phyloP scores from a whole-genome alignment of 495 filamentous ascomycete species.

The Hypomontagnella submonticulosa region DNA sequence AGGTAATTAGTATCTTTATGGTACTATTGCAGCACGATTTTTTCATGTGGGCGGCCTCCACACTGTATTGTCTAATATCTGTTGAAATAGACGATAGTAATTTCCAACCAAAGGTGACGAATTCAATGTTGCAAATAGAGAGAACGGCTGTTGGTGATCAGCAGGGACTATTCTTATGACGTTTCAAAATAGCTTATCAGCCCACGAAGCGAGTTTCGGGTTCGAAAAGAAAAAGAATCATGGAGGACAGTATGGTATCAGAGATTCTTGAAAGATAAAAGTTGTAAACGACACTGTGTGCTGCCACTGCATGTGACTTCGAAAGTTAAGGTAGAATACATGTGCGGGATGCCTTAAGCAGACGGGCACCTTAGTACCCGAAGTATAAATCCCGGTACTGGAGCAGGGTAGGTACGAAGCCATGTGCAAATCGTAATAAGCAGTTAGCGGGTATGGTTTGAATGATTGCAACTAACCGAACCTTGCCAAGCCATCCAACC shows the following conservation, averaged over 20 bases:
- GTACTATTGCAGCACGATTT: slow-evolving; percentile 20
- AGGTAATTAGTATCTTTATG: slow-evolving; percentile 22
- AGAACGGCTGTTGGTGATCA: slow-evolving; percentile 14
- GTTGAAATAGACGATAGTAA: slow-evolving; percentile 3
- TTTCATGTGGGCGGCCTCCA: slow-evolving; percentile 37
- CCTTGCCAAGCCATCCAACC: background rate
- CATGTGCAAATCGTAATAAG: background rate
- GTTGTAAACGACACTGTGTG: too few species aligned
- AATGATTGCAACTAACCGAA: background rate
- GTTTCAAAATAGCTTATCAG: slow-evolving; percentile 35
- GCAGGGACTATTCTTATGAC: slow-evolving; percentile 10
- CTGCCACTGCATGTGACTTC: too few species aligned
- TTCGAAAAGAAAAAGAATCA: slow-evolving; percentile 14
- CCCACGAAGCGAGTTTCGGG: slow-evolving; percentile 15
- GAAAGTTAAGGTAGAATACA: too few species aligned
- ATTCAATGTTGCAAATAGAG: slow-evolving; percentile 4
- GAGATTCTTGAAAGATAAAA: too few species aligned
- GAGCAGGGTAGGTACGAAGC: background rate
- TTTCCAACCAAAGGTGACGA: background rate
- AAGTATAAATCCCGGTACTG: too few species aligned
- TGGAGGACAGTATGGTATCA: slow-evolving; percentile 3
- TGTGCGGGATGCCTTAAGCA: too few species aligned
- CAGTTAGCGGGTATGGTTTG: too few species aligned
- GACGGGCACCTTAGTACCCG: too few species aligned
- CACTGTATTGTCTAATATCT: slow-evolving; percentile 26